A percentile compares a stretch with the other conserved stretches of the same genome.
Conservation (phyloP, 768 basidiomycete species). For the Suillus clintonianus region DNA sequence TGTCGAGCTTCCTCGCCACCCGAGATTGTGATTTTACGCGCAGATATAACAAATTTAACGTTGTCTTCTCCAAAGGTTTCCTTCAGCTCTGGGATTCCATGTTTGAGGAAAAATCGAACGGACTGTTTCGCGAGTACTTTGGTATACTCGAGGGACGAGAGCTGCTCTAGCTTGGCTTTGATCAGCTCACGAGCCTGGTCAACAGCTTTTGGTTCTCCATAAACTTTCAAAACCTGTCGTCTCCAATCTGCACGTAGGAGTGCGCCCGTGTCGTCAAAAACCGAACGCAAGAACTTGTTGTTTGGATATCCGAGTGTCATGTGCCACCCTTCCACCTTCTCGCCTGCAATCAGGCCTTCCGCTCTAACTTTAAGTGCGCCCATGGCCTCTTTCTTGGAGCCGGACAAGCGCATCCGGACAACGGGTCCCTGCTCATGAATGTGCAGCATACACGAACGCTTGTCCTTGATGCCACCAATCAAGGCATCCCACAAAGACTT, state of each 20-base stretch:
- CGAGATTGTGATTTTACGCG: slow-evolving; percentile 48
- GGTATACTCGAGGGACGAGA: slow-evolving; percentile 45
- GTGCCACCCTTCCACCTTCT: slow-evolving; percentile 55
- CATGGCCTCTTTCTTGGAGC: slow-evolving; percentile 52
- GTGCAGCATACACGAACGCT: slow-evolving; percentile 36
- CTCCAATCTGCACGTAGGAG: slow-evolving; percentile 50
- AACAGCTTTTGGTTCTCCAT: slow-evolving; percentile 41
- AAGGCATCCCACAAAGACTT: slow-evolving; percentile 50
- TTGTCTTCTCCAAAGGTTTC: slow-evolving; percentile 57
- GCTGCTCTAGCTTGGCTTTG: slow-evolving; percentile 46
- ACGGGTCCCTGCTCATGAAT: slow-evolving; percentile 24
- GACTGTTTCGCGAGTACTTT: slow-evolving; percentile 39
- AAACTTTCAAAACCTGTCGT: slow-evolving; percentile 44
- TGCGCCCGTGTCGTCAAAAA: slow-evolving; percentile 39
- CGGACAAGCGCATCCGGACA: slow-evolving; percentile 47
- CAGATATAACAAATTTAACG: slow-evolving; percentile 44
- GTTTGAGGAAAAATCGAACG: slow-evolving; percentile 52
- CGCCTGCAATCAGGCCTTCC: slow-evolving; percentile 54
- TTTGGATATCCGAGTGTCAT: slow-evolving; percentile 33
- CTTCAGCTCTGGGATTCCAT: slow-evolving; percentile 50
- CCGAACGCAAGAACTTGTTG: slow-evolving; percentile 36
- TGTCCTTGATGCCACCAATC: slow-evolving; percentile 34
- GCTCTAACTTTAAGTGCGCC: slow-evolving; percentile 63
- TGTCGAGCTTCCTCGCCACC: slow-evolving; percentile 60
- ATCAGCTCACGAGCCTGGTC: slow-evolving; percentile 48